Evolutionary conservation across 495 filamentous ascomycete species (phyloP).

Genomic region (Melanomma pulvis-pyrius): DNA sequence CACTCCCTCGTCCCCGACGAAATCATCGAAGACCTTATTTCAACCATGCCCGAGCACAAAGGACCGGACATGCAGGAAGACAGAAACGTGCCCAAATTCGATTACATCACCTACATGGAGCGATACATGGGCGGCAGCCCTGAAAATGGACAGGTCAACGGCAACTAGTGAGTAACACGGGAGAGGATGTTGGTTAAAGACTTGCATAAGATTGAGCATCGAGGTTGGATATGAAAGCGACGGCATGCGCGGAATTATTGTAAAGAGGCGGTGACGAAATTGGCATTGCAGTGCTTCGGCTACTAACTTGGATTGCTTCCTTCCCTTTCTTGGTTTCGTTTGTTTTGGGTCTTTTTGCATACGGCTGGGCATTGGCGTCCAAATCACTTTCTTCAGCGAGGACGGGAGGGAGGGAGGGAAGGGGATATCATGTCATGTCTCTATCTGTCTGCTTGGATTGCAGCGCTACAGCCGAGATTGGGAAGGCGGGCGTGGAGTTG

Average conservation of each 20-base stretch:
- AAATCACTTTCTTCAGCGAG: no score
- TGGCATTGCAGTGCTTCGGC: not conserved
- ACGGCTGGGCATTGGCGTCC: not conserved
- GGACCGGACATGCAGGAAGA: slow-evolving; percentile 81
- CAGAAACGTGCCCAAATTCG: slow-evolving; percentile 74
- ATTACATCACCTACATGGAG: slow-evolving; percentile 94
- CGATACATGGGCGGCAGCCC: slow-evolving; percentile 56
- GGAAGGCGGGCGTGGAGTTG: not conserved
- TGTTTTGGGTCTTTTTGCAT: not conserved
- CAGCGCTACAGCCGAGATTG: not conserved
- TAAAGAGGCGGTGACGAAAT: not conserved
- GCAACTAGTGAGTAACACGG: not conserved
- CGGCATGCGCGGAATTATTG: not conserved
- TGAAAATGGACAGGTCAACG: slow-evolving; percentile 27
- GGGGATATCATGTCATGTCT: not conserved
- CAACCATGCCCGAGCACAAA: slow-evolving; percentile 78
- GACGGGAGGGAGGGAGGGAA: no score
- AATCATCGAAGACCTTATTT: slow-evolving; percentile 85
- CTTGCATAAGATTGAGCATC: not conserved
- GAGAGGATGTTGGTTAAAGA: not conserved
- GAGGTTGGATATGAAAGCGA: not conserved
- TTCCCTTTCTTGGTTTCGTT: not conserved
- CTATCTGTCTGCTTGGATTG: not conserved
- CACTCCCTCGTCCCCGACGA: slow-evolving; percentile 95
- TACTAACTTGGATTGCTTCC: not conserved